phyloP scores from a whole-genome alignment of 2,329 filamentous ascomycete genomes.

The Penicillium decumbens region DNA sequence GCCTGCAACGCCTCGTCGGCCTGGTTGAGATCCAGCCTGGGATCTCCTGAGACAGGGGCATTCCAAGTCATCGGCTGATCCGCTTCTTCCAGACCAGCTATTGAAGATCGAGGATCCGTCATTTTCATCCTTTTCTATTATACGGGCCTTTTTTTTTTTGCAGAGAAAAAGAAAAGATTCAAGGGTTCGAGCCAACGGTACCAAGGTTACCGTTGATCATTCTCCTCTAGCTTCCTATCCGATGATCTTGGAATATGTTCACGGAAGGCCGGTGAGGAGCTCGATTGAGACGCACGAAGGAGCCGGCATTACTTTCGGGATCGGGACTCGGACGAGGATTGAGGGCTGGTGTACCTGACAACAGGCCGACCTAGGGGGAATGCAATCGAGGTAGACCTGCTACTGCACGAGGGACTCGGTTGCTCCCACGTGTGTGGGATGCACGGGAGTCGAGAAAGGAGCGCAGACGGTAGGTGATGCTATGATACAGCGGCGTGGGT shows the following conservation, averaged over 20 bases:
- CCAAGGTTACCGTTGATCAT: constrained; percentile 28
- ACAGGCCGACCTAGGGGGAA: constrained; percentile 17
- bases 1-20: constrained; percentile 22
- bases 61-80: constrained; percentile 23
- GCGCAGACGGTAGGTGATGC: constrained; percentile 11
- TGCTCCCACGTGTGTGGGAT: constrained; percentile 16
- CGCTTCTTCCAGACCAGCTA: constrained; percentile 30
- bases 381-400: constrained; percentile 27
- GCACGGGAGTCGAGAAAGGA: constrained; percentile 13
- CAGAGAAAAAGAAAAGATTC: constrained; percentile 5
- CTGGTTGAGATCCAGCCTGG: constrained; percentile 18
- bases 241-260: constrained; percentile 10
- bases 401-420: constrained; percentile 29
- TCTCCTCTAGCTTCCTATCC: constrained; percentile 18
- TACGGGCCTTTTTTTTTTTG: constrained; percentile 4
- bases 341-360: constrained; percentile 28
- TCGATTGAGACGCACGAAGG: constrained; percentile 25
- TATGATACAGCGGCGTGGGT: constrained; percentile 15
- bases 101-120: constrained; percentile 30
- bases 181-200: constrained; percentile 21
- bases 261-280: constrained; percentile 24
- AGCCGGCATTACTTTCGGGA: constrained; percentile 32
- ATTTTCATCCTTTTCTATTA: constrained; percentile 28
- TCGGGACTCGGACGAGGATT: constrained; percentile 15
- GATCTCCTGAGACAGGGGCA: constrained; percentile 22